Conservation (phyloP, 202 grass and related monocot species). For the Setaria viridis region DNA sequence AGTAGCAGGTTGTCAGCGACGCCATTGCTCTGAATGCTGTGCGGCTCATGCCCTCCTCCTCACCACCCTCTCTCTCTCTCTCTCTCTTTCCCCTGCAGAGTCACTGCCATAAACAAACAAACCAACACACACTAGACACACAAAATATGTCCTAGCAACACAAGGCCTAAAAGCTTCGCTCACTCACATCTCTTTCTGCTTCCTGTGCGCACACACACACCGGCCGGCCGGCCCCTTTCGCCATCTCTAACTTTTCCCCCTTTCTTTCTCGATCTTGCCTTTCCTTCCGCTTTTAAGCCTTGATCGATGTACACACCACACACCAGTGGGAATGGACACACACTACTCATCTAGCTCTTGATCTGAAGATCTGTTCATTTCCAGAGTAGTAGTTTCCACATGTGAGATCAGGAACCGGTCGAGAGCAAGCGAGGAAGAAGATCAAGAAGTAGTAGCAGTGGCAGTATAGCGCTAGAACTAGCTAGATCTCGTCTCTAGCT, state of each 20-base stretch:
- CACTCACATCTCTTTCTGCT: constrained; percentile 52
- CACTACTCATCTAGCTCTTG: background rate
- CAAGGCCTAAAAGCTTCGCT: constrained; percentile 37
- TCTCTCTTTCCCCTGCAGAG: background rate
- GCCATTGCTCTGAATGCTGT: constrained; percentile 50
- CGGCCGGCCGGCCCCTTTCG: constrained; percentile 11
- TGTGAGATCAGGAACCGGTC: background rate
- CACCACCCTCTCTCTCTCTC: too few relatives aligned
- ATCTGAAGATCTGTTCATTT: constrained; percentile 45
- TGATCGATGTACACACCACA: constrained; percentile 27
- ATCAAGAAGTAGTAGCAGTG: background rate
- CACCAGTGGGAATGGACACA: constrained; percentile 30
- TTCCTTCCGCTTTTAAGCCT: constrained; percentile 21
- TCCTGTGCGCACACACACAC: constrained; percentile 40
- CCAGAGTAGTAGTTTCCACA: background rate
- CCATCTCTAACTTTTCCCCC: constrained; percentile 32
- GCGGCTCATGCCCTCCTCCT: background rate
- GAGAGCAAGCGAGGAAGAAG: background rate
- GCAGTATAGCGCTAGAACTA: constrained; percentile 40
- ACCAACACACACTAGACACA: background rate
- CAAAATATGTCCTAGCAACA: constrained; percentile 35
- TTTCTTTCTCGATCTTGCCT: background rate
- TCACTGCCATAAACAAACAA: constrained; percentile 47
- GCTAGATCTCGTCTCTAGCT: constrained; percentile 36
- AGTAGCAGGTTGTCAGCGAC: constrained; percentile 39